Evolutionary conservation across 495 filamentous ascomycete genomes (phyloP).

Genomic region (Coniosporium apollinis): DNA sequence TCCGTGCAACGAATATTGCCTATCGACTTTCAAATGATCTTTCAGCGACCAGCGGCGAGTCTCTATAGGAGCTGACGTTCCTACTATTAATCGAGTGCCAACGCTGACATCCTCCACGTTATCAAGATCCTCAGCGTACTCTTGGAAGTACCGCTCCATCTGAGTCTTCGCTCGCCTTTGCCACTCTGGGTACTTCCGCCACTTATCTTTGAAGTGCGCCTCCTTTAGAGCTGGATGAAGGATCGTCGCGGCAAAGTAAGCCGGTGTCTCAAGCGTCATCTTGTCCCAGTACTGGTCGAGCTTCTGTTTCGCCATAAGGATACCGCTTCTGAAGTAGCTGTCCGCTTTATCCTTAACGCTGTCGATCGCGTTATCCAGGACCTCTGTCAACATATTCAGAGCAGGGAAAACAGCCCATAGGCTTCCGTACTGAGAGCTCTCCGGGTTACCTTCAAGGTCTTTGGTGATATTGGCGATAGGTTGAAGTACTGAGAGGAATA

Average conservation of each 20-base stretch:
- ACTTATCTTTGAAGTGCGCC: background rate
- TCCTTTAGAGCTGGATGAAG: background rate
- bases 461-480: constrained; percentile 2
- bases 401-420: background rate
- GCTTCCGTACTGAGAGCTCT: background rate
- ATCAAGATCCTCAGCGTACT: background rate
- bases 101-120: background rate
- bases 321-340: background rate
- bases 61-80: too few relatives aligned
- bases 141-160: background rate
- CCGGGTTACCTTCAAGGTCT: constrained; percentile 1
- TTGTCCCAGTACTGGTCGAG: background rate
- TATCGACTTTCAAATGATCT: background rate
- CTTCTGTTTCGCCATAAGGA: background rate
- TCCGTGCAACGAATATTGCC: background rate
- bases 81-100: too few relatives aligned
- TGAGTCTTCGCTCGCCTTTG: background rate
- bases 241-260: background rate
- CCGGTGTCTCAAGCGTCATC: background rate
- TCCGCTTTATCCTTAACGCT: background rate
- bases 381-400: background rate
- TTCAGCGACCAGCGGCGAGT: background rate
- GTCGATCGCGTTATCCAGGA: background rate
- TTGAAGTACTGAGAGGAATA: constrained; percentile 4
- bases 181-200: background rate